phyloP scores from a whole-genome alignment of 2,329 filamentous ascomycete genomes.

The Rosellinia necatrix region DNA sequence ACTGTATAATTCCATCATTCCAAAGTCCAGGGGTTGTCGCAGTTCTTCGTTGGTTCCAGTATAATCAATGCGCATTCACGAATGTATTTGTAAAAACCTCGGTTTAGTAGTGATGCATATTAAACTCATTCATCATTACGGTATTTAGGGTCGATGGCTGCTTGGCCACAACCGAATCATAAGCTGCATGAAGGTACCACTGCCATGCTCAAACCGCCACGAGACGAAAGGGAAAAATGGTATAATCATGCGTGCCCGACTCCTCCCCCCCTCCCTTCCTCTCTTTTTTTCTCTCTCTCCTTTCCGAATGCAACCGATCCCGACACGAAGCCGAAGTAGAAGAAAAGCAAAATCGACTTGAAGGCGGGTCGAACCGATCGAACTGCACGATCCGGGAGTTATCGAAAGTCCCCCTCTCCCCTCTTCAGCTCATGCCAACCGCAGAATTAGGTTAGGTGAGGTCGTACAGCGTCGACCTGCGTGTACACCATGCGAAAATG shows the following conservation, averaged over 20 bases:
- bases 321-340: background rate
- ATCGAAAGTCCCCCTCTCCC: conserved; percentile 3
- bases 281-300: background rate
- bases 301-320: background rate
- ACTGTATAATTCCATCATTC: too few species aligned
- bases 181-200: conserved; percentile 12
- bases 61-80: too few species aligned
- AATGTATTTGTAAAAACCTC: too few species aligned
- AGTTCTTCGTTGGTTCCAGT: too few species aligned
- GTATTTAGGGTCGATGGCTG: background rate
- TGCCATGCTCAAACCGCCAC: conserved; percentile 5
- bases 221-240: conserved; percentile 14
- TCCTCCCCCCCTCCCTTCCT: too few species aligned
- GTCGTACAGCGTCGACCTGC: background rate
- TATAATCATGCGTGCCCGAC: conserved; percentile 14
- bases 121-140: conserved; percentile 26
- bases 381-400: background rate
- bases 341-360: too few species aligned
- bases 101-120: conserved; percentile 13
- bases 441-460: conserved; percentile 8
- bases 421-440: conserved; percentile 10
- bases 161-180: background rate
- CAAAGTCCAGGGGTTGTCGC: too few species aligned
- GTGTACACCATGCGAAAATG: background rate
- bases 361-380: background rate